Evolutionary conservation across 192 early-diverging fungal species (phyloP).

Genomic region (Allomyces macrogynus): DNA sequence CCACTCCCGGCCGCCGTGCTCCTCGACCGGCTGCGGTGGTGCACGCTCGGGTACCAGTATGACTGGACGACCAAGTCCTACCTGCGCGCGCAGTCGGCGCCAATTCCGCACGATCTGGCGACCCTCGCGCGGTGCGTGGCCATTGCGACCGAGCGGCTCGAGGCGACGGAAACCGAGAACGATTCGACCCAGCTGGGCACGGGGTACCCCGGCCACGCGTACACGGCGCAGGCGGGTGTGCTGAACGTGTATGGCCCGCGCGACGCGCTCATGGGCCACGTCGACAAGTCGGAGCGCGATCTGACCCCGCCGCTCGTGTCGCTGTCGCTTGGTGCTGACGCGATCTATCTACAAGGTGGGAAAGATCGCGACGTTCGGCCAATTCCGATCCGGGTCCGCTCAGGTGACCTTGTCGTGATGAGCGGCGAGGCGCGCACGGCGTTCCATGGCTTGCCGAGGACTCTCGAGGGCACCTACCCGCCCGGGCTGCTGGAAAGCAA

Average conservation of each 20-base stretch:
- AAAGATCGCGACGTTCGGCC: constrained; percentile 43
- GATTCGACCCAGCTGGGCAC: constrained; percentile 30
- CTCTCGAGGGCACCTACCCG: constrained; percentile 47
- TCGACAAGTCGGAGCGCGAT: constrained; percentile 75
- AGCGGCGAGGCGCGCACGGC: constrained; percentile 47
- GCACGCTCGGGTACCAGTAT: not conserved
- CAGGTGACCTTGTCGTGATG: constrained; percentile 81
- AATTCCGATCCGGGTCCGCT: constrained; percentile 48
- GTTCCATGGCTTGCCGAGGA: constrained; percentile 70
- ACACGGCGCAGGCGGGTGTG: constrained; percentile 52
- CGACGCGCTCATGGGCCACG: constrained; percentile 75
- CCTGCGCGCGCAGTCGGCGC: not conserved
- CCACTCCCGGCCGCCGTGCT: not conserved
- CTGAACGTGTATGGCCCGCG: constrained; percentile 76
- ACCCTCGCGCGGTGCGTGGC: not conserved
- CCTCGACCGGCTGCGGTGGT: not conserved
- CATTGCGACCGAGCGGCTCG: not conserved
- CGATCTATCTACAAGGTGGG: constrained; percentile 68
- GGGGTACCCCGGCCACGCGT: constrained; percentile 5
- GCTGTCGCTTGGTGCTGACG: constrained; percentile 16
- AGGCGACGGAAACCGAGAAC: constrained; percentile 29
- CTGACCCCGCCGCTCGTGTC: constrained; percentile 69
- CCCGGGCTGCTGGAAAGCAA: constrained; percentile 33
- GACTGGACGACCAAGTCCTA: not conserved
- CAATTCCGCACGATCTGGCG: not conserved